Conservation (phyloP, 306 rosid genomes). For the Medicago truncatula region MtrunA17r5.0-ANR NC_053042.1:31750001-31750500, state of each 20-base stretch:
- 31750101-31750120: background rate
- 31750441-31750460: background rate
- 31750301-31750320: background rate
- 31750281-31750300: background rate
- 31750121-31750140: slow-evolving; percentile 23
- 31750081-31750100: too few species aligned
- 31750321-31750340: background rate
- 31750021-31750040: too few species aligned
- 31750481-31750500: background rate
- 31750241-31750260: slow-evolving; percentile 4
- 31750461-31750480: background rate
- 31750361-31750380: background rate
- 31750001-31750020: too few species aligned
- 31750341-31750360: background rate
- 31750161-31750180: slow-evolving; percentile 28
- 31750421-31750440: background rate
- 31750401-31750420: background rate
- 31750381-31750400: background rate
- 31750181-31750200: slow-evolving; percentile 1
- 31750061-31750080: too few species aligned
- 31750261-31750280: slow-evolving; percentile 12
- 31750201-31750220: background rate
- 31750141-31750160: slow-evolving; percentile 16
- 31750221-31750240: background rate
- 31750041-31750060: too few species aligned